These are phyloP conservation scores for Coriolopsis trogii DNA, from an alignment of 1,284 basidiomycete genomes.

Conservation along the genomic window DNA sequence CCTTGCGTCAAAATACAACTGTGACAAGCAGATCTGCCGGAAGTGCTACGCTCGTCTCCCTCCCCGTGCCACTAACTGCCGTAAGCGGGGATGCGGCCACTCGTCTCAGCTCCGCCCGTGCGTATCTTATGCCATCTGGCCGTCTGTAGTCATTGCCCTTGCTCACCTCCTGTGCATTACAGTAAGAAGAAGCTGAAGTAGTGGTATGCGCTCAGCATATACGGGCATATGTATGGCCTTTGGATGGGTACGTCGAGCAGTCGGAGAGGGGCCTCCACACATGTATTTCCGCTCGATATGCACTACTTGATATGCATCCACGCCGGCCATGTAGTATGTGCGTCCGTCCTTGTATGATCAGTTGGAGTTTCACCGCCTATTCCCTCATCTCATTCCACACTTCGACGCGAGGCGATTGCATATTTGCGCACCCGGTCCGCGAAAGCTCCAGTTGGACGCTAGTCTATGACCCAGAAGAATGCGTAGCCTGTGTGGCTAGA, in stretches of 20 bases:
- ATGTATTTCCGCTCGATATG: slow-evolving; percentile 28
- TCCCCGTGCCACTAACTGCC: slow-evolving; percentile 98
- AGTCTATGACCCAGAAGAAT: too few species aligned
- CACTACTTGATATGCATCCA: slow-evolving; percentile 26
- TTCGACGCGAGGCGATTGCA: background rate
- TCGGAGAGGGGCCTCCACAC: slow-evolving; percentile 19
- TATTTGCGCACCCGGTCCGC: background rate
- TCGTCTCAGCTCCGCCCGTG: slow-evolving; percentile 95
- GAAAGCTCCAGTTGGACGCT: too few species aligned
- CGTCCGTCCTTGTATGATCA: slow-evolving; percentile 23
- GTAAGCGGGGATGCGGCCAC: slow-evolving; percentile 91
- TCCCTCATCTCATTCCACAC: background rate
- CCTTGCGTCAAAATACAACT: slow-evolving; percentile 96
- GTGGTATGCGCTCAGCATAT: slow-evolving; percentile 39
- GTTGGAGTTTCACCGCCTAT: background rate
- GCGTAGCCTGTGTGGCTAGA: too few species aligned
- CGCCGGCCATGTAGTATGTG: slow-evolving; percentile 21
- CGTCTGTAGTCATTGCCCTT: background rate
- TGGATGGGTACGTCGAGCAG: slow-evolving; percentile 21
- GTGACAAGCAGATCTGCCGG: slow-evolving; percentile 98
- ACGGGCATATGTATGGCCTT: slow-evolving; percentile 7
- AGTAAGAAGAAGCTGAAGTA: slow-evolving; percentile 98
- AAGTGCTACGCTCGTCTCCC: slow-evolving; percentile 99
- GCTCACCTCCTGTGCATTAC: slow-evolving; percentile 4
- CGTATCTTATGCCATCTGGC: background rate